Conservation (phyloP, 441 rosid genomes). For the Aquilaria agallochum region DNA sequence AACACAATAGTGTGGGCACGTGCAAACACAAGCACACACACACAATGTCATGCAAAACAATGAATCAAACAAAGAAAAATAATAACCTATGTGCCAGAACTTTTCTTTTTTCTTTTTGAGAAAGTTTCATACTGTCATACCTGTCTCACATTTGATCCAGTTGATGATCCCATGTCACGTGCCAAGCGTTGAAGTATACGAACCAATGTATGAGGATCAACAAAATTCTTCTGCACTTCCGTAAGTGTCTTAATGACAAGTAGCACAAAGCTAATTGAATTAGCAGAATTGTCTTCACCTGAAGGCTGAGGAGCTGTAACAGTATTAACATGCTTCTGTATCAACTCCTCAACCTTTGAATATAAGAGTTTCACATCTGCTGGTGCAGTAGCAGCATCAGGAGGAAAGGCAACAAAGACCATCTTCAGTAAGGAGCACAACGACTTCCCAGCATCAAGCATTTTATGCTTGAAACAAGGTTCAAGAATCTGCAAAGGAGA, state of each 20-base stretch:
- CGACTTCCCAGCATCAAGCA: slow-evolving; percentile 94
- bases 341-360: slow-evolving; percentile 85
- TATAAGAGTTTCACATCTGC: slow-evolving; percentile 68
- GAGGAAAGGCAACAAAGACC: slow-evolving; percentile 87
- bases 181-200: slow-evolving; percentile 85
- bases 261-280: slow-evolving; percentile 83
- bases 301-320: slow-evolving; percentile 58
- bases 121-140: slow-evolving; percentile 33
- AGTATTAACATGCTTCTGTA: slow-evolving; percentile 73
- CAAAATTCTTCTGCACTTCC: slow-evolving; percentile 70
- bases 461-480: slow-evolving; percentile 91
- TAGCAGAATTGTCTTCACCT: slow-evolving; percentile 71
- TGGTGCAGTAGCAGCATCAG: slow-evolving; percentile 62
- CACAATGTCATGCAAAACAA: too few relatives aligned
- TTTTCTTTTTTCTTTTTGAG: too few relatives aligned
- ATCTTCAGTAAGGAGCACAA: slow-evolving; percentile 93
- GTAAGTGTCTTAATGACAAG: slow-evolving; percentile 82
- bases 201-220: slow-evolving; percentile 74
- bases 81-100: too few relatives aligned
- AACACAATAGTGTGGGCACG: too few relatives aligned
- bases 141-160: slow-evolving; percentile 80
- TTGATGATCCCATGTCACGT: slow-evolving; percentile 85
- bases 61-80: too few relatives aligned
- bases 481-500: slow-evolving; percentile 72
- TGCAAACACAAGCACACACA: too few relatives aligned